phyloP scores from a whole-genome alignment of 805 yeast genomes.

The Metschnikowia noctiluminum region DNA sequence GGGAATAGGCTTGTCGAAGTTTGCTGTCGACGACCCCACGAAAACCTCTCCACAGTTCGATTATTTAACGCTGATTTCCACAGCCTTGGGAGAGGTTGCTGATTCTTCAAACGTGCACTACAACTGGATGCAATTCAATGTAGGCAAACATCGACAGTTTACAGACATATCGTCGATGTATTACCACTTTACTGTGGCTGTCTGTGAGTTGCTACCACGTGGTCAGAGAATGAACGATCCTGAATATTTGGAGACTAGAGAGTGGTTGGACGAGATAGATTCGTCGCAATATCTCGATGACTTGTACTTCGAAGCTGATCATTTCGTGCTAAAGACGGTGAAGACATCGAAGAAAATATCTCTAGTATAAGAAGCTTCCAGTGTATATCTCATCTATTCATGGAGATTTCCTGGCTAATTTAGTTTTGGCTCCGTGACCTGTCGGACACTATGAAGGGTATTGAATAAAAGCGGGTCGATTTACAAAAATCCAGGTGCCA shows the following conservation, averaged over 20 bases:
- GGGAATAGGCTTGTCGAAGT: constrained; percentile 11
- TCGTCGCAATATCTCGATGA: neutral
- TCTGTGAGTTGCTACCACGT: constrained; percentile 14
- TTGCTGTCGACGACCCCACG: neutral
- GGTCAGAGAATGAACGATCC: constrained; percentile 3
- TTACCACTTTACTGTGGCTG: constrained; percentile 15
- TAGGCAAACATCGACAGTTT: neutral
- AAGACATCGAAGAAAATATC: neutral
- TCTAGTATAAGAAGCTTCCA: neutral
- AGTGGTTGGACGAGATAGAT: neutral
- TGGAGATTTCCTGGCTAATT: too few relatives aligned
- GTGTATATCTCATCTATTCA: too few relatives aligned
- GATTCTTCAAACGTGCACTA: constrained; percentile 6
- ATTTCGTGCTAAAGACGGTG: neutral
- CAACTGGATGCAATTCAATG: constrained; percentile 9
- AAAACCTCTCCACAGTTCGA: neutral
- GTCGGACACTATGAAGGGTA: too few relatives aligned
- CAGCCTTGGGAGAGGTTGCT: constrained; percentile 11
- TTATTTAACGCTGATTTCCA: constrained; percentile 12
- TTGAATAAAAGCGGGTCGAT: too few relatives aligned
- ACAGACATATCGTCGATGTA: neutral
- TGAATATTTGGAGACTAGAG: neutral
- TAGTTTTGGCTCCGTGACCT: too few relatives aligned
- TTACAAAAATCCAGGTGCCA: too few relatives aligned
- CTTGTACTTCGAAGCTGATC: constrained; percentile 5